Percentiles rank a stretch among this genome's conserved stretches.
Evolutionary conservation across 768 basidiomycete species (phyloP).

Genomic region (Leccinum longicurvipes): DNA sequence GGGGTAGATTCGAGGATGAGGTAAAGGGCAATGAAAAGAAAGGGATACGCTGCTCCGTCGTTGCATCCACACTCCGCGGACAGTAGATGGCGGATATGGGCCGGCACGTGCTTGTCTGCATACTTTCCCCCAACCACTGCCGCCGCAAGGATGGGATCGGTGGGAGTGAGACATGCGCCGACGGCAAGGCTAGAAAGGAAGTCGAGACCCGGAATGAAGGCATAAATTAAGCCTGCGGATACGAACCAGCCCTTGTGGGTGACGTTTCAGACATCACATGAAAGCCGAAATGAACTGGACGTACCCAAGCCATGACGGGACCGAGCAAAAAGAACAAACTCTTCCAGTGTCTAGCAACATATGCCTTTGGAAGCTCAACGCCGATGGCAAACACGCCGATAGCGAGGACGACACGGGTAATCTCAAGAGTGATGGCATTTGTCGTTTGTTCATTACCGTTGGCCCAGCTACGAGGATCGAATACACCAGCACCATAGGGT

Average conservation of each 20-base stretch:
- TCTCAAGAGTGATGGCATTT: slow-evolving; percentile 84
- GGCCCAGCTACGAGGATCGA: slow-evolving; percentile 80
- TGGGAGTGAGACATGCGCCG: slow-evolving; percentile 91
- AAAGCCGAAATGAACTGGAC: slow-evolving; percentile 28
- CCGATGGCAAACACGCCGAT: slow-evolving; percentile 98
- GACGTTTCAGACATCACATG: slow-evolving; percentile 4
- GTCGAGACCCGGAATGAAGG: slow-evolving; percentile 81
- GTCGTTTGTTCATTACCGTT: slow-evolving; percentile 41
- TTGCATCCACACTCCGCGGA: slow-evolving; percentile 87
- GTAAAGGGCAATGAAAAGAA: slow-evolving; percentile 87
- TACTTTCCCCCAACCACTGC: slow-evolving; percentile 90
- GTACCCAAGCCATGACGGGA: slow-evolving; percentile 81
- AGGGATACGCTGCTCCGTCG: slow-evolving; percentile 96
- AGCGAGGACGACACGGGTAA: slow-evolving; percentile 88
- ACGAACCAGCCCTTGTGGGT: slow-evolving; percentile 83
- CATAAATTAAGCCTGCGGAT: slow-evolving; percentile 87
- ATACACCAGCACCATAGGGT: slow-evolving; percentile 77
- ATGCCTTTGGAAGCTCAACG: slow-evolving; percentile 94
- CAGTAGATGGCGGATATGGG: slow-evolving; percentile 66
- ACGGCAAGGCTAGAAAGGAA: slow-evolving; percentile 89
- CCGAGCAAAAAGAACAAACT: slow-evolving; percentile 81
- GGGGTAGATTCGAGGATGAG: slow-evolving; percentile 66
- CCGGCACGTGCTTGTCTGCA: slow-evolving; percentile 95
- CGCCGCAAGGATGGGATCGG: slow-evolving; percentile 41
- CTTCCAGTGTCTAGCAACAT: slow-evolving; percentile 91